Conservation (phyloP, 2,329 filamentous ascomycete species). For the Thermothelomyces thermophilus region DNA sequence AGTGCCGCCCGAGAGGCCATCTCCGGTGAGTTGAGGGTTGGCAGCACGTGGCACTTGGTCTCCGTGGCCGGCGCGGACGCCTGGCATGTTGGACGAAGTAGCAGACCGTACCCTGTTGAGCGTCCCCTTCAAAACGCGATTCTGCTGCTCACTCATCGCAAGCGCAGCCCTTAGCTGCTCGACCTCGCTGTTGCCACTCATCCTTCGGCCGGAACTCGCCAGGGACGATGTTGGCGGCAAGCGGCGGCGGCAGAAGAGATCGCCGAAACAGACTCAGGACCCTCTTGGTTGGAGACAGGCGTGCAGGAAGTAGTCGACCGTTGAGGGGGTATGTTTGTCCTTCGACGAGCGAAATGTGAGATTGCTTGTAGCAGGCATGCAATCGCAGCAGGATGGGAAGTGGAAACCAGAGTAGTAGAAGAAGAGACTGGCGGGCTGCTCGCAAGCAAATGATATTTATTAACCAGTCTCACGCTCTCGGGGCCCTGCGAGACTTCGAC, state of each 20-base stretch:
- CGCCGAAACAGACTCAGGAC: no score
- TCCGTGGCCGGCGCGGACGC: slow-evolving; percentile 18
- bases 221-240: no score
- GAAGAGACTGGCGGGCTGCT: slow-evolving; percentile 16
- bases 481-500: slow-evolving; percentile 20
- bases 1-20: slow-evolving; percentile 27
- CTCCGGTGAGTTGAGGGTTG: slow-evolving; percentile 19
- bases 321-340: no score
- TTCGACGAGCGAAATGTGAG: not conserved
- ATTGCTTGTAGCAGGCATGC: slow-evolving; percentile 14
- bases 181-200: slow-evolving; percentile 3
- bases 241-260: no score
- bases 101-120: slow-evolving; percentile 18
- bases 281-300: no score
- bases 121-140: slow-evolving; percentile 9
- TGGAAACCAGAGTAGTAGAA: slow-evolving; percentile 15
- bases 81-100: not conserved
- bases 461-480: slow-evolving; percentile 13
- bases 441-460: slow-evolving; percentile 26
- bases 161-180: slow-evolving; percentile 17
- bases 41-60: slow-evolving; percentile 26
- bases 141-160: slow-evolving; percentile 15
- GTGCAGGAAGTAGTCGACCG: not conserved
- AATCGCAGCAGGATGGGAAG: slow-evolving; percentile 15
- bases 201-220: not conserved